A percentile compares a stretch with the other conserved stretches of the same genome.
Evolutionary conservation across 805 yeast genomes (phyloP).

Genomic region (Candida pini): DNA sequence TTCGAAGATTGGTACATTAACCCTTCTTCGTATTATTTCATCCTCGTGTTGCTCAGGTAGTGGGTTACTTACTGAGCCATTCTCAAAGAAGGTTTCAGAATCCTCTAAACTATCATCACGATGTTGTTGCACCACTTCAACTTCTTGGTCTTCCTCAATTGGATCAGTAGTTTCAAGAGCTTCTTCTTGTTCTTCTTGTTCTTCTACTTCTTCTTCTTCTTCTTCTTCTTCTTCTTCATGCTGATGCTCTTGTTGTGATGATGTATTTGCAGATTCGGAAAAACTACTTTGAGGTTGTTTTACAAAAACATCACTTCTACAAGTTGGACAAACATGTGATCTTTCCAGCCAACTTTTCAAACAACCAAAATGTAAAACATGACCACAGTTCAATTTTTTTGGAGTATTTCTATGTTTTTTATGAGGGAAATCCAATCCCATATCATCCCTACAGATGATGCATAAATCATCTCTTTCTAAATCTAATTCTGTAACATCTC

Average conservation of each 20-base stretch:
- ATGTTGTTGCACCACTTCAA: too few species aligned
- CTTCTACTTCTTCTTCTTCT: too few species aligned
- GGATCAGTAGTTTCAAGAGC: too few species aligned
- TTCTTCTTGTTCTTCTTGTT: too few species aligned
- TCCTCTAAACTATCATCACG: too few species aligned
- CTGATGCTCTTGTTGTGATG: slow-evolving; percentile 1
- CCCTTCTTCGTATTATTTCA: too few species aligned
- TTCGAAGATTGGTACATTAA: too few species aligned
- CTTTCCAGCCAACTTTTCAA: slow-evolving; percentile 89
- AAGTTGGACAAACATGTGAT: slow-evolving; percentile 90
- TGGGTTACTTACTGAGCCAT: too few species aligned
- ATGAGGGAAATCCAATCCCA: slow-evolving; percentile 40
- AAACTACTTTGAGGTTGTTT: slow-evolving; percentile 5
- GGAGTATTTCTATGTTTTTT: slow-evolving; percentile 48
- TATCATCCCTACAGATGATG: slow-evolving; percentile 89
- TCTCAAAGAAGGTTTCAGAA: too few species aligned
- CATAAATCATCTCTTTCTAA: slow-evolving; percentile 63
- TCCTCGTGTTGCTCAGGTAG: too few species aligned
- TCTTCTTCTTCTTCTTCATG: too few species aligned
- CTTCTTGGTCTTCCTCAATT: too few species aligned
- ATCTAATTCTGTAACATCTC: slow-evolving; percentile 58
- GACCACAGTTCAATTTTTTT: slow-evolving; percentile 77
- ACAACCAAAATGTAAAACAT: slow-evolving; percentile 85
- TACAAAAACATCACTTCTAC: slow-evolving; percentile 64
- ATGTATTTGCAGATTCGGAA: slow-evolving; percentile 3